These are phyloP conservation scores for Penicillium sp. DNA, from an alignment of 2,329 filamentous ascomycete species.

Conservation along the genomic window DNA sequence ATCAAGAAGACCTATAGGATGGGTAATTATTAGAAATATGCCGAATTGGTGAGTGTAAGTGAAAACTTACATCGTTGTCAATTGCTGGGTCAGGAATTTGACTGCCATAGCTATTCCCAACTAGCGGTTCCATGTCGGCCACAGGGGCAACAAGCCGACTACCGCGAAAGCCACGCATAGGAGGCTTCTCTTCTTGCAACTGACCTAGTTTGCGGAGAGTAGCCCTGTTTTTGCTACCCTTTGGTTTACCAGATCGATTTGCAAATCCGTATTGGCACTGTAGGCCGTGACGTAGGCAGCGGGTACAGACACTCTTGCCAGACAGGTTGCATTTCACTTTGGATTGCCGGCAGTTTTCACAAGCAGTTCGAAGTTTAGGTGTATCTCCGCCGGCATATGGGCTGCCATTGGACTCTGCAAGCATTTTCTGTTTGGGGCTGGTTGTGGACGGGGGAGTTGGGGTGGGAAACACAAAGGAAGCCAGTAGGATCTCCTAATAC, in stretches of 20 bases:
- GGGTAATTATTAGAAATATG: background rate
- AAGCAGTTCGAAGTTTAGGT: slow-evolving; percentile 41
- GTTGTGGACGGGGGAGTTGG: no score
- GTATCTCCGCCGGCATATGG: slow-evolving; percentile 27
- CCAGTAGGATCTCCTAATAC: background rate
- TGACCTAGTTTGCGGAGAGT: slow-evolving; percentile 39
- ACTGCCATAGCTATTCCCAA: slow-evolving; percentile 2
- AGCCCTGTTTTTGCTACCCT: slow-evolving; percentile 42
- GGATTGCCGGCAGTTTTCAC: slow-evolving; percentile 42
- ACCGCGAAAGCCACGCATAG: slow-evolving; percentile 19
- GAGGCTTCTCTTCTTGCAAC: slow-evolving; percentile 33
- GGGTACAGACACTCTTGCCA: slow-evolving; percentile 38
- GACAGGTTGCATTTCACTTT: slow-evolving; percentile 43
- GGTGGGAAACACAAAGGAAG: background rate
- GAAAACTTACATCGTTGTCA: slow-evolving; percentile 21
- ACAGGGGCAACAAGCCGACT: slow-evolving; percentile 16
- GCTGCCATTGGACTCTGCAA: slow-evolving; percentile 27
- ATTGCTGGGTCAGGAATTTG: slow-evolving; percentile 15
- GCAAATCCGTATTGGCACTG: slow-evolving; percentile 41
- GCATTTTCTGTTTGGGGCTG: slow-evolving; percentile 23
- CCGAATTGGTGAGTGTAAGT: background rate
- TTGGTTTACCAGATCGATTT: slow-evolving; percentile 42
- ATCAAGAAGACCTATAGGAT: slow-evolving; percentile 19
- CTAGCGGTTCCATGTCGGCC: slow-evolving; percentile 15
- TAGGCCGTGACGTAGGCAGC: slow-evolving; percentile 40